Evolutionary conservation across 441 rosid genomes (phyloP).

Genomic region (Euphorbia celastroides): DNA sequence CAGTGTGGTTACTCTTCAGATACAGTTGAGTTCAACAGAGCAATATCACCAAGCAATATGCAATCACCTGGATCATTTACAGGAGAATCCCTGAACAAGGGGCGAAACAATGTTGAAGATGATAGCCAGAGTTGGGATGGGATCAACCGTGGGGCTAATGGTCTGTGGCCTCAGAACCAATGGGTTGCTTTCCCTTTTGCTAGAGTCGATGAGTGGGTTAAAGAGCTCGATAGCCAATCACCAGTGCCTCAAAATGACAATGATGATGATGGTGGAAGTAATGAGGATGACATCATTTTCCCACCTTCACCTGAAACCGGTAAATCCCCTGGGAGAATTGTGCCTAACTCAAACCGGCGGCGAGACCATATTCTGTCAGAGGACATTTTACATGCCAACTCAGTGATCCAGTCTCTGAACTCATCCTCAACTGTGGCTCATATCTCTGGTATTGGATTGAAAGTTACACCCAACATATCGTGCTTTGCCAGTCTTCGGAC

Average conservation of each 20-base stretch:
- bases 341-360: constrained; percentile 21
- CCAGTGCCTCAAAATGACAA: constrained; percentile 21
- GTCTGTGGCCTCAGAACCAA: constrained; percentile 68
- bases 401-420: constrained; percentile 66
- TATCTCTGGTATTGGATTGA: constrained; percentile 69
- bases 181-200: constrained; percentile 80
- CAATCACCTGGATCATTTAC: constrained; percentile 44
- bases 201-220: constrained; percentile 87
- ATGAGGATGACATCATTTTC: constrained; percentile 27
- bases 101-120: constrained; percentile 14
- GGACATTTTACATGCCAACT: constrained; percentile 66
- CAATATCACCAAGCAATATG: constrained; percentile 28
- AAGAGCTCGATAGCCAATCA: constrained; percentile 40
- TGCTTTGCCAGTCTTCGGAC: constrained; percentile 74
- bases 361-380: constrained; percentile 45
- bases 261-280: constrained; percentile 29
- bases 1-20: constrained; percentile 85
- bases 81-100: constrained; percentile 36
- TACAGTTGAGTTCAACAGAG: constrained; percentile 47
- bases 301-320: constrained; percentile 51
- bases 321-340: constrained; percentile 33
- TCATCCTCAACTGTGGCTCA: constrained; percentile 81
- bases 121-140: constrained; percentile 38
- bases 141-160: constrained; percentile 31
- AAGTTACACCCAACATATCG: constrained; percentile 66